These are phyloP conservation scores for Silybum marianum DNA, from an alignment of 129 eudicot species.

Conservation along the genomic window DNA sequence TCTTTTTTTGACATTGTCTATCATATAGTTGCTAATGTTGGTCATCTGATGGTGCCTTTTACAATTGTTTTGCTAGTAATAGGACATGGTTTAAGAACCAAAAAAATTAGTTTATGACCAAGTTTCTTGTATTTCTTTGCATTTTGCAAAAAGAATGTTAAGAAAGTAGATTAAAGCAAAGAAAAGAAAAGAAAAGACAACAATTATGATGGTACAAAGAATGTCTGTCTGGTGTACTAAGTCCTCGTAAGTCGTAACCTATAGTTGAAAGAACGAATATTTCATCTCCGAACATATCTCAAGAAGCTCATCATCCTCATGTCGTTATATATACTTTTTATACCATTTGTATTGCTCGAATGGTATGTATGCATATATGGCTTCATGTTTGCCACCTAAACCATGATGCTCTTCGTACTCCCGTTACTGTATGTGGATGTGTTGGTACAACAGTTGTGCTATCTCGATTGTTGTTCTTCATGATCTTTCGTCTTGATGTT, in stretches of 20 bases:
- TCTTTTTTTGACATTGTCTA: no score
- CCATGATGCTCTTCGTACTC: constrained; percentile 21
- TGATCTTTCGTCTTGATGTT: constrained; percentile 40
- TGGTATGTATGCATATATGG: not conserved
- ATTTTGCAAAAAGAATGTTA: not conserved
- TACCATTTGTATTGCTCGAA: constrained; percentile 20
- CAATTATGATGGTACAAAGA: constrained; percentile 18
- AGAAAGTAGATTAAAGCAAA: not conserved
- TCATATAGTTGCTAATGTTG: no score
- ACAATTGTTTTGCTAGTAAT: no score
- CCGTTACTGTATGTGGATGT: not conserved
- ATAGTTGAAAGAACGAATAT: not conserved
- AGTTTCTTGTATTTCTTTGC: not conserved
- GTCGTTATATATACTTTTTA: constrained; percentile 24
- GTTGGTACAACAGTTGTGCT: not conserved
- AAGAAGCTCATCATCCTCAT: constrained; percentile 4
- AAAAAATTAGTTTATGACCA: not conserved
- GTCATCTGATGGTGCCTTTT: no score
- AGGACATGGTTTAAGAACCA: not conserved
- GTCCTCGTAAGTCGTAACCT: not conserved
- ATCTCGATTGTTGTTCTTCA: constrained; percentile 23
- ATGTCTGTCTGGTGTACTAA: constrained; percentile 6
- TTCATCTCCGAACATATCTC: not conserved
- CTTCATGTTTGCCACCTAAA: constrained; percentile 10
- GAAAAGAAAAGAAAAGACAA: not conserved